Evolutionary conservation across 768 basidiomycete species (phyloP).

Genomic region (Gloeostereum incarnatum): DNA sequence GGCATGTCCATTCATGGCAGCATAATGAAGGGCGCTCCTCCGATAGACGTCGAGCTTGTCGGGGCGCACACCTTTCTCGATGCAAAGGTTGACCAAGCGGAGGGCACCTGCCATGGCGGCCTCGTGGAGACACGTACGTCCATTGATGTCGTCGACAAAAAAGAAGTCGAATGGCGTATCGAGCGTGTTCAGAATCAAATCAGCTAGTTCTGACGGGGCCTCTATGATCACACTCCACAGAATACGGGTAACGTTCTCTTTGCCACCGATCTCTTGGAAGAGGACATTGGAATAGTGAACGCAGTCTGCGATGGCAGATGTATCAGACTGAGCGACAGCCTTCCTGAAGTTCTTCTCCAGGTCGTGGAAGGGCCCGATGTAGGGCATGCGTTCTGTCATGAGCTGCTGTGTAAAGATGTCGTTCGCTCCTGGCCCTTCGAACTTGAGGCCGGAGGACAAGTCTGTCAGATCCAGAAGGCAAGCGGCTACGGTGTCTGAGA

Average conservation of each 20-base stretch:
- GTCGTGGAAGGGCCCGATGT: constrained; percentile 74
- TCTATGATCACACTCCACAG: constrained; percentile 90
- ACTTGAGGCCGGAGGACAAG: constrained; percentile 62
- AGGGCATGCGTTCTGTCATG: constrained; percentile 46
- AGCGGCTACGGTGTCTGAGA: constrained; percentile 85
- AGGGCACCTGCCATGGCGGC: constrained; percentile 80
- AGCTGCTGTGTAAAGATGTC: constrained; percentile 72
- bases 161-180: constrained; percentile 74
- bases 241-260: constrained; percentile 76
- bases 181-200: constrained; percentile 64
- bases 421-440: constrained; percentile 70
- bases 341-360: constrained; percentile 82
- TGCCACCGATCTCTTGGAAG: constrained; percentile 48
- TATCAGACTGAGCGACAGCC: constrained; percentile 58
- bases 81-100: constrained; percentile 72
- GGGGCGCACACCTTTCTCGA: constrained; percentile 60
- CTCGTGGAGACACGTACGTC: constrained; percentile 87
- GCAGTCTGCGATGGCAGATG: constrained; percentile 55
- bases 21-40: constrained; percentile 91
- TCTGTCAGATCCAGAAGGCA: constrained; percentile 76
- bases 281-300: constrained; percentile 63
- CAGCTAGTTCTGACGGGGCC: constrained; percentile 62
- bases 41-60: constrained; percentile 84
- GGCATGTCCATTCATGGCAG: constrained; percentile 86
- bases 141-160: constrained; percentile 96